Evolutionary conservation across 768 basidiomycete genomes (phyloP).

Genomic region (Cytidiella melzeri): DNA sequence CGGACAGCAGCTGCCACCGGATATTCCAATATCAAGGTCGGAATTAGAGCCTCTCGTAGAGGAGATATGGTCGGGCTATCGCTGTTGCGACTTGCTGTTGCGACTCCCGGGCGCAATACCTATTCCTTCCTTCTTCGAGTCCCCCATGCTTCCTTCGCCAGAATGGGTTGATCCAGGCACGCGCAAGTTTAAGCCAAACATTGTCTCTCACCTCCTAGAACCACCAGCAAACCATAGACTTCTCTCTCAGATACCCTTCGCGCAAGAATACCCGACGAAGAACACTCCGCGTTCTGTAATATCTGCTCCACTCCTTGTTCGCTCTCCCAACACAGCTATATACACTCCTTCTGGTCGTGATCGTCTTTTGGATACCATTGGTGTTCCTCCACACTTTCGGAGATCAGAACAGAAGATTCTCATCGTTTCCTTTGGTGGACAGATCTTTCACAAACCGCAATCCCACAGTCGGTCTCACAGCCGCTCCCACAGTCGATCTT

Average conservation of each 20-base stretch:
- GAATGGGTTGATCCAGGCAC: constrained; percentile 52
- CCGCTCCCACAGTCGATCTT: constrained; percentile 11
- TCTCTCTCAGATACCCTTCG: constrained; percentile 39
- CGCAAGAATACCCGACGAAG: constrained; percentile 16
- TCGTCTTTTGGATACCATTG: constrained; percentile 48
- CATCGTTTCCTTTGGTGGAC: constrained; percentile 78
- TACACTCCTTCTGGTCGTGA: constrained; percentile 51
- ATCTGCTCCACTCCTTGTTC: constrained; percentile 64
- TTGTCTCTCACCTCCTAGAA: constrained; percentile 37
- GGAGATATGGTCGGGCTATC: constrained; percentile 60
- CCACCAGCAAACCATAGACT: constrained; percentile 27
- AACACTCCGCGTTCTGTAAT: constrained; percentile 34
- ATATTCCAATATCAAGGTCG: constrained; percentile 45
- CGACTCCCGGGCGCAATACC: constrained; percentile 71
- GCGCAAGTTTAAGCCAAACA: constrained; percentile 39
- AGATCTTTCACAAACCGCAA: constrained; percentile 55
- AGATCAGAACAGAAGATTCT: constrained; percentile 49
- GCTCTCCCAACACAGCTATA: constrained; percentile 43
- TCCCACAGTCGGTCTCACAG: constrained; percentile 29
- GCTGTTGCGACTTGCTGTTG: constrained; percentile 64
- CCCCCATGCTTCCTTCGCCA: constrained; percentile 52
- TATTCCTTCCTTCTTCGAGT: constrained; percentile 59
- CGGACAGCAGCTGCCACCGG: constrained; percentile 32
- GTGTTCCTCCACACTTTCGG: constrained; percentile 48
- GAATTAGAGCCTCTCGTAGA: constrained; percentile 54